Evolutionary conservation across 352 stramenopile species (phyloP).

Genomic region (Globisporangium lucens): DNA sequence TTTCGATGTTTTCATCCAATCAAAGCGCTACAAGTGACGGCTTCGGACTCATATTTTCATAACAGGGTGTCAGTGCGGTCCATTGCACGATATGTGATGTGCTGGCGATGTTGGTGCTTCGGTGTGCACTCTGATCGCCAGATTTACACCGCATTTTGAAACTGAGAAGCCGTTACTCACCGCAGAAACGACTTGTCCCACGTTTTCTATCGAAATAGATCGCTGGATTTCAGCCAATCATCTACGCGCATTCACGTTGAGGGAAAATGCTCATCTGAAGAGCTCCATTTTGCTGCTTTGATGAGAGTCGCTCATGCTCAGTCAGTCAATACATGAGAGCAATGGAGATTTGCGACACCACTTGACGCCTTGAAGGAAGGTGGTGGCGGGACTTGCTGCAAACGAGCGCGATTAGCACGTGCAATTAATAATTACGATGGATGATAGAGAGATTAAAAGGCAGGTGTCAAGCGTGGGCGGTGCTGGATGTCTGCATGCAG

Average conservation of each 20-base stretch:
- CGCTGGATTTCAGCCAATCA: not conserved
- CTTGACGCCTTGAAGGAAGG: not conserved
- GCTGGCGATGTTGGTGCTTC: not conserved
- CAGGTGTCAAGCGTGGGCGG: not conserved
- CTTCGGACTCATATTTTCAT: too few species aligned
- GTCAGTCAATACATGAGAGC: not conserved
- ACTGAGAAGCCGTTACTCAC: not conserved
- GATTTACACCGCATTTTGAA: not conserved
- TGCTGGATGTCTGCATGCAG: not conserved
- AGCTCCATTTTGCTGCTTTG: not conserved
- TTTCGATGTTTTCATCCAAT: too few species aligned
- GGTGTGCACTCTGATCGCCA: not conserved
- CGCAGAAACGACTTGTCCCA: not conserved
- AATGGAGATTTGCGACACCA: not conserved
- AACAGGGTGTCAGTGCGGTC: too few species aligned
- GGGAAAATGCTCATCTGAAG: not conserved
- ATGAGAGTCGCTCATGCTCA: not conserved
- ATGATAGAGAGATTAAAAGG: not conserved
- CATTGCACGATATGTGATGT: too few species aligned
- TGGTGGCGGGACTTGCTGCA: not conserved
- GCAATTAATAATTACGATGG: not conserved
- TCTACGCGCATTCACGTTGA: not conserved
- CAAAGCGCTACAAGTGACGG: too few species aligned
- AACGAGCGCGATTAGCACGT: not conserved
- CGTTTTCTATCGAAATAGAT: not conserved